phyloP scores from a whole-genome alignment of 2,329 filamentous ascomycete species.

The Ilyonectria mors-panacis region DNA sequence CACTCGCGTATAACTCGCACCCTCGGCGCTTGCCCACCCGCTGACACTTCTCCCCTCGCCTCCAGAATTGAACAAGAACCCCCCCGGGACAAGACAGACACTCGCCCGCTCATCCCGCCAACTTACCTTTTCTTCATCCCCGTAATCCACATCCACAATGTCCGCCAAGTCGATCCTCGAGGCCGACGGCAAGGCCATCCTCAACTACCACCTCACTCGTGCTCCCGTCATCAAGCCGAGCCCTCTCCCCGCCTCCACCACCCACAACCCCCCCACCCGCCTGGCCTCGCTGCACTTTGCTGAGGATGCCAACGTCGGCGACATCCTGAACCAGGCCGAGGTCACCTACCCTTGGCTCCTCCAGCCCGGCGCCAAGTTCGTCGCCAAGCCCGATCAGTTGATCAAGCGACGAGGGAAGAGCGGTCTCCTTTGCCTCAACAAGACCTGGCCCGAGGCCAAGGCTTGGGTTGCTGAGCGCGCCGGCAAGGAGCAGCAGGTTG shows the following conservation, averaged over 20 bases:
- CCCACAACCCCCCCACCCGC: conserved; percentile 93
- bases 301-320: conserved; percentile 85
- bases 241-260: conserved; percentile 85
- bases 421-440: conserved; percentile 95
- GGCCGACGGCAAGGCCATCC: conserved; percentile 99
- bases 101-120: conserved; percentile 45
- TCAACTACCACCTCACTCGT: conserved; percentile 99
- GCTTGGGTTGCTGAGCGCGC: conserved; percentile 95
- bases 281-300: conserved; percentile 95
- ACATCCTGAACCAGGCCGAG: conserved; percentile 95
- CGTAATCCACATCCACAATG: conserved; percentile 55
- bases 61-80: conserved; percentile 44
- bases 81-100: conserved; percentile 44
- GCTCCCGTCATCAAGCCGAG: conserved; percentile 98
- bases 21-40: conserved; percentile 23
- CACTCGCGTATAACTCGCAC: conserved; percentile 33
- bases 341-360: conserved; percentile 97
- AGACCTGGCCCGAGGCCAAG: conserved; percentile 94
- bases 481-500: conserved; percentile 92
- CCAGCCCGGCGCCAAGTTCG: conserved; percentile 86
- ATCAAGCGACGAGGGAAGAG: conserved; percentile 99
- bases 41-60: conserved; percentile 34
- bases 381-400: conserved; percentile 99
- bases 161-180: conserved; percentile 94
- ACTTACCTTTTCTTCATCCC: conserved; percentile 32